phyloP scores from a whole-genome alignment of 1,284 basidiomycete genomes.

The Ganoderma lucidum region DNA sequence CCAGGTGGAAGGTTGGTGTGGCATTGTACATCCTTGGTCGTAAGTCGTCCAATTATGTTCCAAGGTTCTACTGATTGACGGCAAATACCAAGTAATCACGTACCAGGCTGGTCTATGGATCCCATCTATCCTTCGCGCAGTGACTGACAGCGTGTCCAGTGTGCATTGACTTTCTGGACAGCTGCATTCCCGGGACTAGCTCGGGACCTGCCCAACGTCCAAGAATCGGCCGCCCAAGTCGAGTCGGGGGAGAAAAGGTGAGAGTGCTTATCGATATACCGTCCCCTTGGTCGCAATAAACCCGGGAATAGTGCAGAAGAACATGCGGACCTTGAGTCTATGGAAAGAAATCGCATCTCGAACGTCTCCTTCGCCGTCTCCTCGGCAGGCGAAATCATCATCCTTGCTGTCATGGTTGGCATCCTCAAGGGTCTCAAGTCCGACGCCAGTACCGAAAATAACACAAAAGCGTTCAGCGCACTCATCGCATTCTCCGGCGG shows the following conservation, averaged over 20 bases:
- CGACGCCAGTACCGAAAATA: constrained; percentile 72
- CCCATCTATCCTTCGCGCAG: background rate
- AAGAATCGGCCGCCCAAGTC: constrained; percentile 53
- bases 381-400: constrained; percentile 75
- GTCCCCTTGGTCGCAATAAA: constrained; percentile 6
- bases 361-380: constrained; percentile 82
- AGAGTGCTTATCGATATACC: constrained; percentile 18
- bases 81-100: constrained; percentile 63
- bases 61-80: background rate
- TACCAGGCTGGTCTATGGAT: constrained; percentile 64
- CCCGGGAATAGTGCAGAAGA: constrained; percentile 53
- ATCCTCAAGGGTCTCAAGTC: constrained; percentile 76
- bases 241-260: constrained; percentile 56
- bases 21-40: constrained; percentile 80
- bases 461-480: constrained; percentile 80
- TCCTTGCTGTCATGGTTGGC: constrained; percentile 81
- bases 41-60: constrained; percentile 46
- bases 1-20: constrained; percentile 74
- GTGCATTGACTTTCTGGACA: constrained; percentile 84
- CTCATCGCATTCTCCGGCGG: constrained; percentile 80
- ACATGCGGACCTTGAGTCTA: constrained; percentile 69
- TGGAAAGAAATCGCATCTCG: constrained; percentile 80
- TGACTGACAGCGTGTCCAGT: constrained; percentile 44
- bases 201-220: constrained; percentile 75
- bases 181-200: constrained; percentile 85